Conservation (phyloP, 257 asterid genomes). For the Solanum virginianum region DNA sequence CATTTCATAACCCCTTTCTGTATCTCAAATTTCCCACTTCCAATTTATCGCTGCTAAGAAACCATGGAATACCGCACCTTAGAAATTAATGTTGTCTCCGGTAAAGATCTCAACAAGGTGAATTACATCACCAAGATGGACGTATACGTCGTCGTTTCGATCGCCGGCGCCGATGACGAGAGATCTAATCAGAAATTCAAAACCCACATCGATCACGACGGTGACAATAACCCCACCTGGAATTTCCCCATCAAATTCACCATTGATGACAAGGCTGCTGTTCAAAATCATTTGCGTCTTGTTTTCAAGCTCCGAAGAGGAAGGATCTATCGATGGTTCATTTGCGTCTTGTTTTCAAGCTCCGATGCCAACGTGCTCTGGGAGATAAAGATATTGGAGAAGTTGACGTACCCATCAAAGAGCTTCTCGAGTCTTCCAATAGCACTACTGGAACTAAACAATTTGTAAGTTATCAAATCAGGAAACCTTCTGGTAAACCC, state of each 20-base stretch:
- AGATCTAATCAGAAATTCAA: constrained; percentile 25
- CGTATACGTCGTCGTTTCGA: constrained; percentile 42
- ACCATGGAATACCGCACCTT: constrained; percentile 41
- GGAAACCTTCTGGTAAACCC: constrained; percentile 61
- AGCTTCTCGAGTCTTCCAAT: constrained; percentile 38
- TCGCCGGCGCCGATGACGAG: constrained; percentile 38
- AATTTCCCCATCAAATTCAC: constrained; percentile 47
- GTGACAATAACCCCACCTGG: constrained; percentile 58
- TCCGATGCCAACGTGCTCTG: constrained; percentile 39
- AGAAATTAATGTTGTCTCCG: constrained; percentile 42
- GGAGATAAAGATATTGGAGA: constrained; percentile 64
- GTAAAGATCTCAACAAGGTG: constrained; percentile 46
- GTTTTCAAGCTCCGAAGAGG: constrained; percentile 32
- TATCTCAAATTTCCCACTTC: background rate
- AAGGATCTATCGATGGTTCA: no score
- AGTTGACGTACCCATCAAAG: constrained; percentile 51
- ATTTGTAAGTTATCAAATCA: constrained; percentile 64
- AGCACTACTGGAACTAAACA: constrained; percentile 17
- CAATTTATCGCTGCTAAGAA: background rate
- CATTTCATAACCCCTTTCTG: background rate
- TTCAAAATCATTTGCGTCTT: constrained; percentile 45
- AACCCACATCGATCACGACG: constrained; percentile 39
- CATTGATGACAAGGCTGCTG: constrained; percentile 44
- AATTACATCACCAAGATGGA: constrained; percentile 51
- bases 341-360: constrained; percentile 36